A percentile compares a stretch with the other conserved stretches of the same genome.
phyloP scores from a whole-genome alignment of 805 yeast genomes.

The Torulaspora gathmanii region DNA sequence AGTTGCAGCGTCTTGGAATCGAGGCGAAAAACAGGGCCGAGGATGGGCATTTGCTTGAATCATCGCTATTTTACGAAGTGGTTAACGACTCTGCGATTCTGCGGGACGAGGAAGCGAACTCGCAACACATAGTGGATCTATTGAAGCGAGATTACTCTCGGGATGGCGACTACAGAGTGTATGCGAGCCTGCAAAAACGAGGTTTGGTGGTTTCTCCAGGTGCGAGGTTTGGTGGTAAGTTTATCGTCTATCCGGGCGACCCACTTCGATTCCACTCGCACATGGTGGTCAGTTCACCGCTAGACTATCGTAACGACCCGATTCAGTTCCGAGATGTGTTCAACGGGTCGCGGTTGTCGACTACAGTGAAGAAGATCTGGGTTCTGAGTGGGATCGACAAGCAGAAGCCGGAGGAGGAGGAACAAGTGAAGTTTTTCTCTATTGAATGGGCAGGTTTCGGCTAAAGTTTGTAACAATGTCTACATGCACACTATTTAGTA shows the following conservation, averaged over 20 bases:
- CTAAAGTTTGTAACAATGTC: slow-evolving; percentile 27
- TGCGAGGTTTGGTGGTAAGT: slow-evolving; percentile 83
- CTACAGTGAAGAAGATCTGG: slow-evolving; percentile 86
- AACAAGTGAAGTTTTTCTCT: slow-evolving; percentile 50
- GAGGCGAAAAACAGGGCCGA: neutral
- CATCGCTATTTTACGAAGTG: slow-evolving; percentile 27
- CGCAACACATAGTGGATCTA: neutral
- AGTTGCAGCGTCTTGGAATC: slow-evolving; percentile 21
- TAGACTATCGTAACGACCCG: slow-evolving; percentile 43
- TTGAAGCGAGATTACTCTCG: neutral
- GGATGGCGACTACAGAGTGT: slow-evolving; percentile 35
- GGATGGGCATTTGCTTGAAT: slow-evolving; percentile 18
- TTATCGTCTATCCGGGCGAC: slow-evolving; percentile 91
- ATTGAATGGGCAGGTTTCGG: slow-evolving; percentile 98
- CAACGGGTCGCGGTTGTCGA: slow-evolving; percentile 86
- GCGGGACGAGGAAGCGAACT: neutral
- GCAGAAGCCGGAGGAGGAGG: slow-evolving; percentile 10
- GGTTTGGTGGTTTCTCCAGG: slow-evolving; percentile 75
- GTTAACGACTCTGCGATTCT: slow-evolving; percentile 14
- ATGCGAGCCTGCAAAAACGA: slow-evolving; percentile 28
- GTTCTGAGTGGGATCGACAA: slow-evolving; percentile 44
- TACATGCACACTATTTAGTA: slow-evolving; percentile 15
- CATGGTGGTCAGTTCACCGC: slow-evolving; percentile 53
- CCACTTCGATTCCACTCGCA: slow-evolving; percentile 89
- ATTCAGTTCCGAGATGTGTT: slow-evolving; percentile 56